Percentiles rank a stretch among this genome's conserved stretches.
Evolutionary conservation across 2,329 filamentous ascomycete species (phyloP).

Genomic region (Aspergillus unguis): DNA sequence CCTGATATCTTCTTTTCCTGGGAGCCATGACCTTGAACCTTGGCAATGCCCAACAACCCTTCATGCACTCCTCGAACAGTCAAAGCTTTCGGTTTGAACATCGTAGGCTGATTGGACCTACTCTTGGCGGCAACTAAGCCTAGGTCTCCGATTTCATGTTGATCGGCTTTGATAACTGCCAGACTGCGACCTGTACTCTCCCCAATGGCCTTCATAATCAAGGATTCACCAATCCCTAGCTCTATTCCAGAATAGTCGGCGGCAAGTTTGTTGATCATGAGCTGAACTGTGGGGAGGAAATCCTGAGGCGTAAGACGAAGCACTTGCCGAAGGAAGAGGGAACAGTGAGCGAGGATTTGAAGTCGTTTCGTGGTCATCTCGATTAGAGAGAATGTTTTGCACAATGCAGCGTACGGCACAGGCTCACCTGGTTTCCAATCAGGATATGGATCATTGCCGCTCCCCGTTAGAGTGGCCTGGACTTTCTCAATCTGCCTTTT

Average conservation of each 20-base stretch:
- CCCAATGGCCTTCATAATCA: slow-evolving; percentile 98
- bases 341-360: slow-evolving; percentile 83
- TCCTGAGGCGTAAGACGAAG: slow-evolving; percentile 84
- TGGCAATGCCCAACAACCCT: slow-evolving; percentile 83
- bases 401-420: slow-evolving; percentile 91
- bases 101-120: slow-evolving; percentile 89
- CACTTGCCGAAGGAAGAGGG: slow-evolving; percentile 90
- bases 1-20: slow-evolving; percentile 87
- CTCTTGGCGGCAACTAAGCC: slow-evolving; percentile 94
- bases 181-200: slow-evolving; percentile 88
- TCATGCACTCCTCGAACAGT: slow-evolving; percentile 85
- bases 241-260: slow-evolving; percentile 96
- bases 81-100: slow-evolving; percentile 95
- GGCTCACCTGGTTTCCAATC: slow-evolving; percentile 89
- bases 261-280: slow-evolving; percentile 98
- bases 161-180: slow-evolving; percentile 87
- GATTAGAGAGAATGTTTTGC: slow-evolving; percentile 88
- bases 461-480: slow-evolving; percentile 69
- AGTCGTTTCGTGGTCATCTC: slow-evolving; percentile 93
- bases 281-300: slow-evolving; percentile 78
- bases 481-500: slow-evolving; percentile 77
- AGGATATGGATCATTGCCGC: slow-evolving; percentile 76
- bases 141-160: slow-evolving; percentile 93
- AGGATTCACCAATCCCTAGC: slow-evolving; percentile 93
- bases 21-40: slow-evolving; percentile 77